Percentiles rank a stretch among this genome's conserved stretches.
phyloP scores from a whole-genome alignment of 192 early-diverging fungal genomes.

The Diversispora eburnea region DNA sequence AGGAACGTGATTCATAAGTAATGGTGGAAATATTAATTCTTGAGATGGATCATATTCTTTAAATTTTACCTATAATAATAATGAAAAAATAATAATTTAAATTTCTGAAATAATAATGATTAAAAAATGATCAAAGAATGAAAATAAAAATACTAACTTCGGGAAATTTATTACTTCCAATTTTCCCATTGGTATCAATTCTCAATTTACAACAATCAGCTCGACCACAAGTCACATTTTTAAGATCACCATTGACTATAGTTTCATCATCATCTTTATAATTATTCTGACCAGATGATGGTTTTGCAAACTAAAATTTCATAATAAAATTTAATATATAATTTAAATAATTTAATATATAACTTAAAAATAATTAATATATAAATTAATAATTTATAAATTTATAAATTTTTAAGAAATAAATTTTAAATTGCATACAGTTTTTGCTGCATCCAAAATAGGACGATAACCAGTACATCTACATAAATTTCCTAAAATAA shows the following conservation, averaged over 20 bases:
- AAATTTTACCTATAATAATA: slow-evolving; percentile 39
- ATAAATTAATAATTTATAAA: not conserved
- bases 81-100: not conserved
- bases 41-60: slow-evolving; percentile 57
- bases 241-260: not conserved
- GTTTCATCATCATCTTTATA: not conserved
- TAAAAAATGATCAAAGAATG: not conserved
- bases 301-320: not conserved
- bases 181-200: not conserved
- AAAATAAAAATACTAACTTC: not conserved
- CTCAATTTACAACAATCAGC: slow-evolving; percentile 23
- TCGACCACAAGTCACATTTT: slow-evolving; percentile 11
- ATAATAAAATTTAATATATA: not conserved
- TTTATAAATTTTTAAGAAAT: not conserved
- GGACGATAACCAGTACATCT: slow-evolving; percentile 90
- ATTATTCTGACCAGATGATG: not conserved
- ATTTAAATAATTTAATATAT: slow-evolving; percentile 22
- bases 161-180: slow-evolving; percentile 13
- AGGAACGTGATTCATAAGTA: slow-evolving; percentile 55
- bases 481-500: slow-evolving; percentile 64
- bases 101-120: not conserved
- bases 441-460: slow-evolving; percentile 82
- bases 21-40: slow-evolving; percentile 67
- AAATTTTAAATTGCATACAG: slow-evolving; percentile 33
- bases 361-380: not conserved